A percentile compares a stretch with the other conserved stretches of the same genome.
Evolutionary conservation across 2,329 filamentous ascomycete genomes (phyloP).

Genomic region (Botrytis hyacinthi): DNA sequence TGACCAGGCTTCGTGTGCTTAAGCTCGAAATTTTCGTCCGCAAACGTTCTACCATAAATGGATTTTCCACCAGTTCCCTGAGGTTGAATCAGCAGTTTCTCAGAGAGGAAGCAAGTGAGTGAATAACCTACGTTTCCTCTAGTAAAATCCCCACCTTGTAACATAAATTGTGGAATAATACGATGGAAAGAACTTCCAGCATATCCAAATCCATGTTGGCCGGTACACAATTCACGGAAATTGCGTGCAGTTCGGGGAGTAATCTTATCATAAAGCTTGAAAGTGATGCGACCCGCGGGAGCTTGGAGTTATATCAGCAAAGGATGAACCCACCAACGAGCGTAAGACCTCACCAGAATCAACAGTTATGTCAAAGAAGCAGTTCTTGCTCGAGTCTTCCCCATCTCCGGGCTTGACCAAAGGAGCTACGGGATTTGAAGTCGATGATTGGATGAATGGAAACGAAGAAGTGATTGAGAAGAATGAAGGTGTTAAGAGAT

Average conservation of each 20-base stretch:
- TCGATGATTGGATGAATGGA: slow-evolving; percentile 9
- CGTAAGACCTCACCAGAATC: background rate
- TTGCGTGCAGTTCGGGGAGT: slow-evolving; percentile 98
- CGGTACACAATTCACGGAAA: slow-evolving; percentile 88
- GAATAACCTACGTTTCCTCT: slow-evolving; percentile 70
- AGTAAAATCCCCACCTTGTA: slow-evolving; percentile 95
- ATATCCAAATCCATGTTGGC: slow-evolving; percentile 80
- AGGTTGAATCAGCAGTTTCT: slow-evolving; percentile 54
- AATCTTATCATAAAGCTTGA: slow-evolving; percentile 75
- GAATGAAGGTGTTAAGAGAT: slow-evolving; percentile 13
- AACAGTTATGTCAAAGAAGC: slow-evolving; percentile 17
- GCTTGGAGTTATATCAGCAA: background rate
- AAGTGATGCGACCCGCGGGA: slow-evolving; percentile 68
- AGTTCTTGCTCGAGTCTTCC: slow-evolving; percentile 5
- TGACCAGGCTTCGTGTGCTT: slow-evolving; percentile 74
- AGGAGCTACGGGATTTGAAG: background rate
- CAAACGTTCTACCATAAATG: slow-evolving; percentile 92
- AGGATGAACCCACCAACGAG: too few relatives aligned
- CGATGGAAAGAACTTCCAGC: slow-evolving; percentile 83
- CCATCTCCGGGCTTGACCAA: background rate
- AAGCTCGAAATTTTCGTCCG: slow-evolving; percentile 83
- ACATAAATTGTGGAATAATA: slow-evolving; percentile 90
- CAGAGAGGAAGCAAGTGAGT: background rate
- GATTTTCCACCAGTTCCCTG: slow-evolving; percentile 84
- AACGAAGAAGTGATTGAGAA: slow-evolving; percentile 14